Evolutionary conservation across 2,329 filamentous ascomycete species (phyloP).

Genomic region (Sporothrix brasiliensis): DNA sequence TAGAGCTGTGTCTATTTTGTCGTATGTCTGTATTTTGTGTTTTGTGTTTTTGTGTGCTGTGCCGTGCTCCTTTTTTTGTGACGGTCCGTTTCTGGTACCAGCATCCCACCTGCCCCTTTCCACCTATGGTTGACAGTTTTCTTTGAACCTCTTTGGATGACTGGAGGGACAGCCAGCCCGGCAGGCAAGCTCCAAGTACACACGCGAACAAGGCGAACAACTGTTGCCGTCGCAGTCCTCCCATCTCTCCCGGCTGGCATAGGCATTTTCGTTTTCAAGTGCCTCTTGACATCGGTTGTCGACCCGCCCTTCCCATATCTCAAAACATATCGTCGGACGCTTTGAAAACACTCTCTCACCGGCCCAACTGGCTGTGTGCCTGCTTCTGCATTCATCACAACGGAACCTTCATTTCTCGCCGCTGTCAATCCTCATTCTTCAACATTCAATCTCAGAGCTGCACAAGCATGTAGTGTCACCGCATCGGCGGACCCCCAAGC

Average conservation of each 20-base stretch:
- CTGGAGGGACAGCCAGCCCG: background rate
- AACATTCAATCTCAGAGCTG: background rate
- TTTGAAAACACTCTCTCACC: background rate
- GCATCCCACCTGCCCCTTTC: slow-evolving; percentile 12
- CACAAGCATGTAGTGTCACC: slow-evolving; percentile 28
- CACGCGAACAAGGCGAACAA: background rate
- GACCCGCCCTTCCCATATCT: slow-evolving; percentile 5
- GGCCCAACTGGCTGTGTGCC: background rate
- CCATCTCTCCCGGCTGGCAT: background rate
- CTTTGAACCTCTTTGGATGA: background rate
- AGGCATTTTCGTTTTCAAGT: background rate
- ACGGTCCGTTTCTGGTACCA: background rate
- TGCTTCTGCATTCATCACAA: background rate
- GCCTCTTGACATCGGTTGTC: background rate
- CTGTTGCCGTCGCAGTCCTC: background rate
- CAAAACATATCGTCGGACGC: background rate
- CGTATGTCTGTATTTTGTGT: background rate
- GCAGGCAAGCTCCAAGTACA: background rate
- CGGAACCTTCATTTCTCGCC: background rate
- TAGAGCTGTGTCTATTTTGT: background rate
- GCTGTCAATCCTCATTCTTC: background rate
- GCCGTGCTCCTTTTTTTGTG: background rate
- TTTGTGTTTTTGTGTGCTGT: background rate
- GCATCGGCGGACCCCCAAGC: slow-evolving; percentile 27
- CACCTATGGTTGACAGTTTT: background rate